Percentiles rank a stretch among this genome's conserved stretches.
These are phyloP conservation scores for Sporothrix sp. DNA, from an alignment of 2,329 filamentous ascomycete species.

Conservation along the genomic window DNA sequence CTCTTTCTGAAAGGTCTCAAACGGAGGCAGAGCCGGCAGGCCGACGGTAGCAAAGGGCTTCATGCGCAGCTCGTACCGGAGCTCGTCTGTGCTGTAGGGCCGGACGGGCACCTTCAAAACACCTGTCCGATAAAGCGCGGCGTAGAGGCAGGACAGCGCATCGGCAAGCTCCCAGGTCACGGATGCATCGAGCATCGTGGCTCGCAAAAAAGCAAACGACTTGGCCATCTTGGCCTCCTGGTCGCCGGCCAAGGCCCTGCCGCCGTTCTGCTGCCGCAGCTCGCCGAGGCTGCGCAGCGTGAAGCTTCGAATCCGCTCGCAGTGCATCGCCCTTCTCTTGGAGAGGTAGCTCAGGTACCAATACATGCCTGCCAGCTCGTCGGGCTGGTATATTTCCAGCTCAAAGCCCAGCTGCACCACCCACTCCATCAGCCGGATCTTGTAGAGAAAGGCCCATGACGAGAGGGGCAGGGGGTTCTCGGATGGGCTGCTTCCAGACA, in stretches of 20 bases:
- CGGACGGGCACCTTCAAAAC: slow-evolving; percentile 42
- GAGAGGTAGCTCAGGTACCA: slow-evolving; percentile 74
- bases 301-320: slow-evolving; percentile 64
- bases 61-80: slow-evolving; percentile 79
- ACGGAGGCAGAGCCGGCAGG: slow-evolving; percentile 56
- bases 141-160: slow-evolving; percentile 53
- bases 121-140: slow-evolving; percentile 49
- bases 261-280: slow-evolving; percentile 17
- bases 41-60: slow-evolving; percentile 65
- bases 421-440: slow-evolving; percentile 78
- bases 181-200: slow-evolving; percentile 54
- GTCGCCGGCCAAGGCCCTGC: slow-evolving; percentile 21
- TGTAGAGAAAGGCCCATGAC: slow-evolving; percentile 85
- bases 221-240: slow-evolving; percentile 36
- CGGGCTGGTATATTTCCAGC: slow-evolving; percentile 75
- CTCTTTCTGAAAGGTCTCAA: slow-evolving; percentile 47
- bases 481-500: background rate
- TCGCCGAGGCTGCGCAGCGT: slow-evolving; percentile 35
- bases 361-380: slow-evolving; percentile 84
- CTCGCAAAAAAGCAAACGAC: slow-evolving; percentile 46
- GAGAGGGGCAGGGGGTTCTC: slow-evolving; percentile 61
- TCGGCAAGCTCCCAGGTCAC: slow-evolving; percentile 49
- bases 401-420: slow-evolving; percentile 91
- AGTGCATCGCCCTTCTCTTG: slow-evolving; percentile 56
- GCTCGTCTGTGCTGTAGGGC: slow-evolving; percentile 56